These are phyloP conservation scores for Exutisphaerella laricina DNA, from an alignment of 2,329 filamentous ascomycete species.

Conservation along the genomic window DNA sequence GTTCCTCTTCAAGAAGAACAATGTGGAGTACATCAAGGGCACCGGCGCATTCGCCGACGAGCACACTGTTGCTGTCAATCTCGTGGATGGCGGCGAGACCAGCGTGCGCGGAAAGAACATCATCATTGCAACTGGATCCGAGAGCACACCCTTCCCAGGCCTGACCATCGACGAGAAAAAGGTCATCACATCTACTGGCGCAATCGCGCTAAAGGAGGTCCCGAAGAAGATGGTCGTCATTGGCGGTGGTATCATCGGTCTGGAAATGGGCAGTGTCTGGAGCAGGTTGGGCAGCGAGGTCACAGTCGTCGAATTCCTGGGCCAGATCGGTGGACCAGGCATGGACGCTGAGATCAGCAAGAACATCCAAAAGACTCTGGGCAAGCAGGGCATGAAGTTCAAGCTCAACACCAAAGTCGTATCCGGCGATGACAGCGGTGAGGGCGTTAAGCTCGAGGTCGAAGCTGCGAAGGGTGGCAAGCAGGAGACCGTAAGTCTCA, in stretches of 20 bases:
- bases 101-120: constrained; percentile 91
- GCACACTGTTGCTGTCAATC: constrained; percentile 84
- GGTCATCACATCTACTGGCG: constrained; percentile 93
- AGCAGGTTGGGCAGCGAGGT: constrained; percentile 89
- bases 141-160: constrained; percentile 93
- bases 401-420: constrained; percentile 95
- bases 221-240: constrained; percentile 97
- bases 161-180: constrained; percentile 96
- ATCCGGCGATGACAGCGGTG: constrained; percentile 72
- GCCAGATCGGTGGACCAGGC: constrained; percentile 93
- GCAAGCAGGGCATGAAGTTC: constrained; percentile 97
- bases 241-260: constrained; percentile 95
- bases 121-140: constrained; percentile 91
- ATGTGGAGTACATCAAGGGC: constrained; percentile 96
- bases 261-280: constrained; percentile 98
- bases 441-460: constrained; percentile 73
- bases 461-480: constrained; percentile 97
- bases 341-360: constrained; percentile 97
- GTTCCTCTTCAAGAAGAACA: constrained; percentile 99
- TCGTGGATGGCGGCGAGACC: constrained; percentile 87
- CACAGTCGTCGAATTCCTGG: constrained; percentile 93
- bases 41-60: constrained; percentile 49
- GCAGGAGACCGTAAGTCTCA: constrained; percentile 70
- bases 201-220: constrained; percentile 80
- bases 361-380: constrained; percentile 81